Conservation (phyloP, 2,329 filamentous ascomycete genomes). For the Pyricularia pennisetigena region DNA sequence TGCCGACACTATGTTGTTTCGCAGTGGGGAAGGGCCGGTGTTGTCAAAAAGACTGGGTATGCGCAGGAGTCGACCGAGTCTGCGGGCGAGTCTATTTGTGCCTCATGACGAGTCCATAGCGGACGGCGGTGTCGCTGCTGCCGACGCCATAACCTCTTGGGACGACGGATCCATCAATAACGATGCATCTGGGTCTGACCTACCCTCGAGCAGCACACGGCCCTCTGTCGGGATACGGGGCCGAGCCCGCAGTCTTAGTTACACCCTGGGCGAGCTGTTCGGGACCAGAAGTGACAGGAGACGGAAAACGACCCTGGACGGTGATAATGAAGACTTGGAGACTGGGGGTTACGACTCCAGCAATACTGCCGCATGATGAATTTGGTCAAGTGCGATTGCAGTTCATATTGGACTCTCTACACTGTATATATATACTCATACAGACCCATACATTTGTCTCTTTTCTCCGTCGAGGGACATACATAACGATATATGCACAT, state of each 20-base stretch:
- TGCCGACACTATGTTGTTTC: slow-evolving; percentile 38
- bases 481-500: background rate
- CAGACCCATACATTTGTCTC: background rate
- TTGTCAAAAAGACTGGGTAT: slow-evolving; percentile 32
- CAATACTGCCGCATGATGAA: background rate
- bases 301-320: slow-evolving; percentile 6
- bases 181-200: background rate
- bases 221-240: slow-evolving; percentile 6
- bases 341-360: background rate
- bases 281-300: slow-evolving; percentile 17
- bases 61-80: slow-evolving; percentile 36
- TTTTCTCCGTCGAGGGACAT: background rate
- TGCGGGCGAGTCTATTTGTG: slow-evolving; percentile 46
- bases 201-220: background rate
- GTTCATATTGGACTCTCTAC: background rate
- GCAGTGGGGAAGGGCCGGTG: slow-evolving; percentile 24
- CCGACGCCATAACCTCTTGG: background rate
- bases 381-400: background rate
- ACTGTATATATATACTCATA: background rate
- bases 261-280: slow-evolving; percentile 26
- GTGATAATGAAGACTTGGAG: background rate
- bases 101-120: slow-evolving; percentile 29
- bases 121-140: background rate
- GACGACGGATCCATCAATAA: background rate
- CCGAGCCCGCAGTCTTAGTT: slow-evolving; percentile 22